Evolutionary conservation across 164 flowering plant species (phyloP), one percentile per base, ranked within the genome.

Genomic region (Vitis rotundifolia): DNA sequence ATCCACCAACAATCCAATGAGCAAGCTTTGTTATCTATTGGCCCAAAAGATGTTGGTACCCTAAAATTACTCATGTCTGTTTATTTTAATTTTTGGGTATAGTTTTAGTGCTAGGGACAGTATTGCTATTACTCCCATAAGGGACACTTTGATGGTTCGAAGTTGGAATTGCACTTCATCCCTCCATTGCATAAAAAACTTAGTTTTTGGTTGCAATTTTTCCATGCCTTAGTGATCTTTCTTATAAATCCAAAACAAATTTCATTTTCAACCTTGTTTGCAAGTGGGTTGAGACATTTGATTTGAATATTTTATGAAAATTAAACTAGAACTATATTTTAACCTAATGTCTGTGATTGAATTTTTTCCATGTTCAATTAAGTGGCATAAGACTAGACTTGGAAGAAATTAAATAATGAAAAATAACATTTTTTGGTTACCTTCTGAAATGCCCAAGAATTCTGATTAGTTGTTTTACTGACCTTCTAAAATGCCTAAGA

Each of bases 41-140:
- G 78, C 53, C 51, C 77, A 22, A 90, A 87, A 74, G 94, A 91
- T 77, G 58, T 85, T 66, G 98, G 97, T 93, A 80, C 3, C 1
- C 9, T 70, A 0, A 37, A 37, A 37, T 37, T 37, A 37, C 44
- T 37, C 13, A 37, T 28, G 22, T 49, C 31, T 28, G 1, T 29
- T 13, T 69, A 9, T 50, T 11, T 47, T 15, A 15, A 59, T 49
- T 26, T 15, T 61, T 3, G 44, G 44, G 44, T 37, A 37, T 37
- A 6, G 44, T 37, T 37, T 37, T 37, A 37, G 2, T 37, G 44
- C 44, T 37, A 37, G 44, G 44, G 44, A 37, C 44, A 3, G 44
- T 37, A 6, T 37, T 5, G 3, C 0, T 37, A 6, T 37, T 5
- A 37, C 0, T 37, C 44, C 44, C 7, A 5, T 6, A 3, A 37